Conservation (phyloP, 169 alveolate species). For the Cryptosporidium meleagridis region DNA sequence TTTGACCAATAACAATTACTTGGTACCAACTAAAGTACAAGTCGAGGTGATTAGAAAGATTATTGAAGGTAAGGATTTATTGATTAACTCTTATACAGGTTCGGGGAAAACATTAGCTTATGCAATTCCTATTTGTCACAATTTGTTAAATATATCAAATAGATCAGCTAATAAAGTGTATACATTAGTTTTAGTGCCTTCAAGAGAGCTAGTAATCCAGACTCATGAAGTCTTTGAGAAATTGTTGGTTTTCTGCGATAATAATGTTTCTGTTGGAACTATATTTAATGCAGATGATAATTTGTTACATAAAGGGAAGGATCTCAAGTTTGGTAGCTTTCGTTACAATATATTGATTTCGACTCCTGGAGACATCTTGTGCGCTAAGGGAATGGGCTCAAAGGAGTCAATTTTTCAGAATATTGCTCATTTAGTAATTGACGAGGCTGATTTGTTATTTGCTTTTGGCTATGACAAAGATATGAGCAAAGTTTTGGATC, state of each 20-base stretch:
- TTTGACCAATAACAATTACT: slow-evolving; percentile 14
- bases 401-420: slow-evolving; percentile 8
- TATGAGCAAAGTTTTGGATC: slow-evolving; percentile 22
- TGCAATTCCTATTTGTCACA: slow-evolving; percentile 70
- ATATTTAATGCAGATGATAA: slow-evolving; percentile 55
- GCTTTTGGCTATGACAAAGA: slow-evolving; percentile 73
- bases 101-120: slow-evolving; percentile 69
- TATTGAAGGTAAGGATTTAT: slow-evolving; percentile 55
- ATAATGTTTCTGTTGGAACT: slow-evolving; percentile 30
- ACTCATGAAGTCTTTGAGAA: slow-evolving; percentile 42
- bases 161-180: slow-evolving; percentile 10
- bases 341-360: slow-evolving; percentile 19
- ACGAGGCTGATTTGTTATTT: slow-evolving; percentile 70
- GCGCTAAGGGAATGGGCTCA: background rate
- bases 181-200: slow-evolving; percentile 55
- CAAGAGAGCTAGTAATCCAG: slow-evolving; percentile 61
- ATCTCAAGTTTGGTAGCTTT: background rate
- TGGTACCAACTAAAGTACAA: slow-evolving; percentile 53
- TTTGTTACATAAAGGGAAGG: slow-evolving; percentile 26
- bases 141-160: slow-evolving; percentile 23
- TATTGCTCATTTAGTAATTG: slow-evolving; percentile 28
- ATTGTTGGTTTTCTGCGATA: slow-evolving; percentile 19
- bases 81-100: slow-evolving; percentile 59
- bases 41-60: slow-evolving; percentile 22
- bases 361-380: slow-evolving; percentile 58